Evolutionary conservation across 305 asterid genomes (phyloP).

Genomic region (Fraxinus sp.): DNA sequence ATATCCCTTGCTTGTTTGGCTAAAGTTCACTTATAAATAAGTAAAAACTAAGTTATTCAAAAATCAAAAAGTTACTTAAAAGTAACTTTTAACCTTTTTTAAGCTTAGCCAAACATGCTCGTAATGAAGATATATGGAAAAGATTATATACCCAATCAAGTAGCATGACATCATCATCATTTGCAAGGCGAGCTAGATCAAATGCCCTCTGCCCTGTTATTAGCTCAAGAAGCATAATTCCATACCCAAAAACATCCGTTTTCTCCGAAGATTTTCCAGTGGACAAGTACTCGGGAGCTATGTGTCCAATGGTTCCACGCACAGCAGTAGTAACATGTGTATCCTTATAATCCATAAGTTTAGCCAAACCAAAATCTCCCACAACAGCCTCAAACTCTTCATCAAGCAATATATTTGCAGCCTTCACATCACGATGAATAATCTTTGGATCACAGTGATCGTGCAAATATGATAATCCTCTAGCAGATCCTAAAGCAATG

Average conservation of each 20-base stretch:
- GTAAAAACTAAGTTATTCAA: background rate
- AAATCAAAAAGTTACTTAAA: background rate
- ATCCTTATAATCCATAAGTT: constrained; percentile 66
- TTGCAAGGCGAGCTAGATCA: constrained; percentile 70
- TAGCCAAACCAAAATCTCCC: constrained; percentile 67
- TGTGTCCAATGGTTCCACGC: constrained; percentile 67
- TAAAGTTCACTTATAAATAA: background rate
- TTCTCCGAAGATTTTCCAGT: constrained; percentile 70
- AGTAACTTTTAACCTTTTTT: background rate
- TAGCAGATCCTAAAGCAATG: constrained; percentile 58
- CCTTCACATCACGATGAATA: constrained; percentile 63
- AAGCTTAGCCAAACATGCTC: background rate
- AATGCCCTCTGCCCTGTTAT: constrained; percentile 67
- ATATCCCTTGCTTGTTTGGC: background rate
- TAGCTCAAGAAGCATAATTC: constrained; percentile 69
- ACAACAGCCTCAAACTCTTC: constrained; percentile 70
- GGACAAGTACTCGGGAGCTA: constrained; percentile 64
- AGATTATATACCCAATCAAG: constrained; percentile 54
- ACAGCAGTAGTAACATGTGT: constrained; percentile 69
- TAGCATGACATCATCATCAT: constrained; percentile 68
- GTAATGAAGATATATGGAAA: background rate
- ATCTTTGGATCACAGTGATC: constrained; percentile 66
- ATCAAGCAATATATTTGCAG: constrained; percentile 59
- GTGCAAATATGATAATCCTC: constrained; percentile 57
- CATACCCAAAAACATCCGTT: constrained; percentile 66